These are phyloP conservation scores for Colletotrichum agaves DNA, from an alignment of 2,329 filamentous ascomycete species.

Conservation along the genomic window DNA sequence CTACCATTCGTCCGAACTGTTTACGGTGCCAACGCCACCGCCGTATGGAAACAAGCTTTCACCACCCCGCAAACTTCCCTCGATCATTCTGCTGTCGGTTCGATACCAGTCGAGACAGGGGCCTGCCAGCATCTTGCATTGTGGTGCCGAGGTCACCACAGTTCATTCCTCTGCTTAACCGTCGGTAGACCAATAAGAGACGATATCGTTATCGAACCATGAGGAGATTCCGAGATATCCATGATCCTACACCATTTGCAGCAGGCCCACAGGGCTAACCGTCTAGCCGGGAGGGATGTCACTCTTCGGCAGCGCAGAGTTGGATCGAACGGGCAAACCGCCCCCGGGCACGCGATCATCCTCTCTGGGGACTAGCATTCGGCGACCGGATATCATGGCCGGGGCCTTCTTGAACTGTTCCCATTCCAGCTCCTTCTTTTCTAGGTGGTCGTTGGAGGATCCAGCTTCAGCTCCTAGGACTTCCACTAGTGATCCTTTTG, in stretches of 20 bases:
- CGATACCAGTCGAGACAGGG: constrained; percentile 11
- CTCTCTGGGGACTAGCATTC: neutral
- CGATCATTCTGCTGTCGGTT: neutral
- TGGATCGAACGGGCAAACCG: constrained; percentile 2
- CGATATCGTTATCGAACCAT: neutral
- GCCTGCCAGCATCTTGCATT: constrained; percentile 9
- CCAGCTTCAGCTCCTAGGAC: neutral
- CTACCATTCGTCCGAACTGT: neutral
- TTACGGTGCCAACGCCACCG: neutral
- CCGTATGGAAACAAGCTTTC: neutral
- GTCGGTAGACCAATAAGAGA: neutral
- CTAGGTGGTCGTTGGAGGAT: neutral
- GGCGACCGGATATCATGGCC: constrained; percentile 22
- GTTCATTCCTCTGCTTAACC: neutral
- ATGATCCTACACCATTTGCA: neutral
- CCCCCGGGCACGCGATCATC: neutral
- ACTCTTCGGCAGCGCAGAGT: constrained; percentile 4
- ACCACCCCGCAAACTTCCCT: neutral
- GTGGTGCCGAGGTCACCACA: neutral
- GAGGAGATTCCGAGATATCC: neutral
- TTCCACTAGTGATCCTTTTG: neutral
- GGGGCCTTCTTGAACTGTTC: neutral
- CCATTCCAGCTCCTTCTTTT: neutral
- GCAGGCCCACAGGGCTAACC: constrained; percentile 28
- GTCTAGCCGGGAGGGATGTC: constrained; percentile 10